Evolutionary conservation across 2,329 filamentous ascomycete species (phyloP), one percentile per base, ranked within the genome.

Genomic region (Nigrospora osmanthi): DNA sequence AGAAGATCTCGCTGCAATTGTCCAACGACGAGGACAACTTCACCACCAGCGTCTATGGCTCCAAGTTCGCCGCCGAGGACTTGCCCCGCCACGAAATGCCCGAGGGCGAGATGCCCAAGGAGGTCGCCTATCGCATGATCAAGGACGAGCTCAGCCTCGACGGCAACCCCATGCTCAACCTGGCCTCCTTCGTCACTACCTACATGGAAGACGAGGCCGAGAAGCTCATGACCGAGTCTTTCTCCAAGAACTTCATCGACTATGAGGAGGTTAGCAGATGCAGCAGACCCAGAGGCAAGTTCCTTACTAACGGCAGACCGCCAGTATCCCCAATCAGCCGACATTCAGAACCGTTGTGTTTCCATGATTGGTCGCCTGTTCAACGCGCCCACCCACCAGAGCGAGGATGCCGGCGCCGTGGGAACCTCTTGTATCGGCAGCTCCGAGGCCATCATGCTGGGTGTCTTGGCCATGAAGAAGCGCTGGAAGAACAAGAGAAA

Each of bases 171-270:
- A 91, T 89, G 75, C 76, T 95, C 51, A 88, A 85, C 65, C 68
- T 97, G 57, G 90, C 91, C 30, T 90, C 85, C 34, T 97, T 97
- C 60, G 89, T 95, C 53, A 95, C 90, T 2, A 96, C 91, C 1
- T 96, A 94, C 72, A 96, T 95, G 89, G 90, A 96, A 71, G 87
- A 95, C 38, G 91, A 96, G 66, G 90, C 85, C 16, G 90, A 96
- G 70, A 89, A 94, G 68, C 86, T 96, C 67, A 97, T 97, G 91
- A 72, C 83, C 52, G 89, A 96, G 52, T 81, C 86, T 43, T 89
- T 96, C 64, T 81, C 86, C 64, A 96, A 95, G 68, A 97, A 97
- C 75, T 96, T 96, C 64, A 90, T 90, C 66, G 86, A 90, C 62
- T 90, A 89, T 63, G 86, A 90, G 61, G 85, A 89, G 23, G 23